Evolutionary conservation across 306 rosid species (phyloP).

Genomic region (Alnus glutinosa): DNA sequence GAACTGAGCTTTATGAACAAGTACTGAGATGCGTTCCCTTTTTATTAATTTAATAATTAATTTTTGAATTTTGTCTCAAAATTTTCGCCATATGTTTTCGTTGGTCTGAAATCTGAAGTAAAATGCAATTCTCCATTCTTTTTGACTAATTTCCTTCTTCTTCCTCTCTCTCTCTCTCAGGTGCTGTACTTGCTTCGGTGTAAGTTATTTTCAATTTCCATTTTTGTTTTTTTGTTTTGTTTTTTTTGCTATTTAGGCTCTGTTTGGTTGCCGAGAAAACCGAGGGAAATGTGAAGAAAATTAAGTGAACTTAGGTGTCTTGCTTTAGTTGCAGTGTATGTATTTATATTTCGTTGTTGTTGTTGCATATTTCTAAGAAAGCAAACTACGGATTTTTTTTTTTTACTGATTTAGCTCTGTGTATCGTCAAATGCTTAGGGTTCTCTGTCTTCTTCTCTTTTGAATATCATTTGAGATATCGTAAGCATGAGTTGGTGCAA

Average conservation of each 20-base stretch:
- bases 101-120: neutral
- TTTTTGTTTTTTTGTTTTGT: neutral
- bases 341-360: no score
- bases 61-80: neutral
- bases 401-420: neutral
- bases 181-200: neutral
- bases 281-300: neutral
- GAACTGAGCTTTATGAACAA: neutral
- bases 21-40: slow-evolving; percentile 13
- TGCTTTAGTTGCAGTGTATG: no score
- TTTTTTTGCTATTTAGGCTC: neutral
- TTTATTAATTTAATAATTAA: neutral
- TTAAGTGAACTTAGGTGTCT: neutral
- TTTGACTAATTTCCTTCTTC: neutral
- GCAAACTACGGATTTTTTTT: neutral
- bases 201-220: neutral
- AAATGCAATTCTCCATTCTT: neutral
- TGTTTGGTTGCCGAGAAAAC: slow-evolving; percentile 3
- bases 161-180: neutral
- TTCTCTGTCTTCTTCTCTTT: neutral
- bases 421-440: neutral
- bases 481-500: no score
- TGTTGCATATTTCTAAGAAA: no score
- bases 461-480: no score
- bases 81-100: neutral